Conservation (phyloP, 371 early-diverging fungal genomes). For the Conidiobolus incongruus region DNA sequence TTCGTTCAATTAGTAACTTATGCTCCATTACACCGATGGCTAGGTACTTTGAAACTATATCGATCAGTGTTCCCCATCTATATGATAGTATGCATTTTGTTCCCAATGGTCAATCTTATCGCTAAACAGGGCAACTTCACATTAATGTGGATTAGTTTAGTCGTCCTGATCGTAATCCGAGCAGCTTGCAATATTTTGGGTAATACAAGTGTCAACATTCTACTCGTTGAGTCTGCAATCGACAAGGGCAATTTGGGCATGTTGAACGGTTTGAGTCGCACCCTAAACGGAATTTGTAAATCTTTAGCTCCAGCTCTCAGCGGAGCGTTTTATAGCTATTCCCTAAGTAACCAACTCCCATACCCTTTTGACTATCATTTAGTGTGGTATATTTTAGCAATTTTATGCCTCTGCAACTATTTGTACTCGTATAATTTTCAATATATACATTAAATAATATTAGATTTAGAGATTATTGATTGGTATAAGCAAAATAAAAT, state of each 20-base stretch:
- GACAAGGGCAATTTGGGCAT: constrained; percentile 21
- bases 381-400: too few species aligned
- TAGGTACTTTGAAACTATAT: constrained; percentile 1
- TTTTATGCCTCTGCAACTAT: too few species aligned
- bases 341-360: constrained; percentile 18
- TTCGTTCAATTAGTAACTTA: background rate
- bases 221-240: constrained; percentile 11
- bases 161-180: constrained; percentile 16
- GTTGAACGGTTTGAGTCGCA: constrained; percentile 42
- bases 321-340: constrained; percentile 38
- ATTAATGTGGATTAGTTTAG: constrained; percentile 13
- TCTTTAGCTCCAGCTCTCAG: constrained; percentile 41
- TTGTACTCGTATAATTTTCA: too few species aligned
- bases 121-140: too few species aligned
- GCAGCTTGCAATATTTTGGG: constrained; percentile 21
- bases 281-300: constrained; percentile 27
- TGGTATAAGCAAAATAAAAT: too few species aligned
- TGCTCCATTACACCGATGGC: background rate
- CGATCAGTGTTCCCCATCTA: background rate
- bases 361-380: constrained; percentile 43
- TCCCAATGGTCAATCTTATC: too few species aligned
- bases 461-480: too few species aligned
- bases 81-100: too few species aligned
- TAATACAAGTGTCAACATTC: constrained; percentile 33
- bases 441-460: too few species aligned